These are phyloP conservation scores for Elasticomyces elasticus DNA, from an alignment of 495 filamentous ascomycete species.

Conservation along the genomic window DNA sequence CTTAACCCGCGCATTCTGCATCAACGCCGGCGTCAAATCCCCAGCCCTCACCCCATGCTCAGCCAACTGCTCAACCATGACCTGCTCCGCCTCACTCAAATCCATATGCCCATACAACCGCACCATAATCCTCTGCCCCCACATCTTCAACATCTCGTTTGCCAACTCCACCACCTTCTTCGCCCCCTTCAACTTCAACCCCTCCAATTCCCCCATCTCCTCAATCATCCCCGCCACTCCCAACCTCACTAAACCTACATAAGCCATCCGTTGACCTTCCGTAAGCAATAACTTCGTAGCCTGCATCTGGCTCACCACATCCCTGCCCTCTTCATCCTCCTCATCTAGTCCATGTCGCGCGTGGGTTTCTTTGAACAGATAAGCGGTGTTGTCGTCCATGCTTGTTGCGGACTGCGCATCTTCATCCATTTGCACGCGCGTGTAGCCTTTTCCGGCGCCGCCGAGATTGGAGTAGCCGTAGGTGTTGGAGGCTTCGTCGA, in stretches of 20 bases:
- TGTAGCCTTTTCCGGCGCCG: slow-evolving; percentile 90
- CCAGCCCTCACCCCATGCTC: slow-evolving; percentile 78
- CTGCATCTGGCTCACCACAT: slow-evolving; percentile 81
- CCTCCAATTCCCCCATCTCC: slow-evolving; percentile 49
- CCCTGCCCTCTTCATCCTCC: slow-evolving; percentile 59
- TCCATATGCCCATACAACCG: slow-evolving; percentile 94
- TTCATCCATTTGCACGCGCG: slow-evolving; percentile 83
- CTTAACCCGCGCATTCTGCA: slow-evolving; percentile 87
- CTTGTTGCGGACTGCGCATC: slow-evolving; percentile 88
- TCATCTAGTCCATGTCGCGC: slow-evolving; percentile 57
- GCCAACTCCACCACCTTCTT: slow-evolving; percentile 62
- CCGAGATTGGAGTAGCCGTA: slow-evolving; percentile 66
- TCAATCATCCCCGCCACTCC: slow-evolving; percentile 66
- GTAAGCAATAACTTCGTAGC: slow-evolving; percentile 93
- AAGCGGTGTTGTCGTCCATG: slow-evolving; percentile 94
- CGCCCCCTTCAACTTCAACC: slow-evolving; percentile 34
- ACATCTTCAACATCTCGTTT: slow-evolving; percentile 78
- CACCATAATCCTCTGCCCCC: slow-evolving; percentile 95
- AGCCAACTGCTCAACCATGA: slow-evolving; percentile 97
- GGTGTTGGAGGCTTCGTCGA: slow-evolving; percentile 57
- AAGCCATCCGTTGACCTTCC: slow-evolving; percentile 90
- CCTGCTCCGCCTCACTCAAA: slow-evolving; percentile 75
- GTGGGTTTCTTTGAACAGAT: slow-evolving; percentile 65
- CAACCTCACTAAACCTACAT: slow-evolving; percentile 79
- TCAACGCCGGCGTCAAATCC: slow-evolving; percentile 75